Percentiles rank a stretch among this genome's conserved stretches.
These are phyloP conservation scores for Salvia sclarea DNA, from an alignment of 305 asterid genomes.

Conservation along the genomic window DNA sequence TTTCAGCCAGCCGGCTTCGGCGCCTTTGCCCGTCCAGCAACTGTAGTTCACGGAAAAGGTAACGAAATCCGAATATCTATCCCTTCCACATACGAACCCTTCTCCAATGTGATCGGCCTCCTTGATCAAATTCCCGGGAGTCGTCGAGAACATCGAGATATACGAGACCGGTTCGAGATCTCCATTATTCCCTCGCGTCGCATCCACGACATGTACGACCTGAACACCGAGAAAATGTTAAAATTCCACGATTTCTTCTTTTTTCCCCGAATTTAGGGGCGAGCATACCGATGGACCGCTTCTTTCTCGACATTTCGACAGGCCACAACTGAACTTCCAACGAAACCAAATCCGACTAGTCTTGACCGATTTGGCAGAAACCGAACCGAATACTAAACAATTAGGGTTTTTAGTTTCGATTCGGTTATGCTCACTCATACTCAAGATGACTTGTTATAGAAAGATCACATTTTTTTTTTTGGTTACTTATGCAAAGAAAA, in stretches of 20 bases:
- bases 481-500: background rate
- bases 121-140: conserved; percentile 77
- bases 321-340: no score
- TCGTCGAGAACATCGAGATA: conserved; percentile 74
- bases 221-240: conserved; percentile 34
- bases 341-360: no score
- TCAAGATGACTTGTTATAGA: background rate
- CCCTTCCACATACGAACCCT: conserved; percentile 74
- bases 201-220: conserved; percentile 91
- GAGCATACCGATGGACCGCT: background rate
- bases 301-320: background rate
- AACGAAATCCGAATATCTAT: conserved; percentile 68
- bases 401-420: no score
- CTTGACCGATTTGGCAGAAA: background rate
- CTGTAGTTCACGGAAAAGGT: conserved; percentile 78
- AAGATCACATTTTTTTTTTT: background rate
- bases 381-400: background rate
- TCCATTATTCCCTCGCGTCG: conserved; percentile 41
- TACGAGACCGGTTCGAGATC: conserved; percentile 57
- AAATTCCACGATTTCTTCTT: background rate
- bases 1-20: conserved; percentile 61
- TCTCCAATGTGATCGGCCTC: conserved; percentile 78
- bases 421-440: background rate
- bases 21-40: conserved; percentile 61
- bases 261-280: no score